These are phyloP conservation scores for Lactifluus echinatus DNA, from an alignment of 768 basidiomycete genomes.

Conservation along the genomic window DNA sequence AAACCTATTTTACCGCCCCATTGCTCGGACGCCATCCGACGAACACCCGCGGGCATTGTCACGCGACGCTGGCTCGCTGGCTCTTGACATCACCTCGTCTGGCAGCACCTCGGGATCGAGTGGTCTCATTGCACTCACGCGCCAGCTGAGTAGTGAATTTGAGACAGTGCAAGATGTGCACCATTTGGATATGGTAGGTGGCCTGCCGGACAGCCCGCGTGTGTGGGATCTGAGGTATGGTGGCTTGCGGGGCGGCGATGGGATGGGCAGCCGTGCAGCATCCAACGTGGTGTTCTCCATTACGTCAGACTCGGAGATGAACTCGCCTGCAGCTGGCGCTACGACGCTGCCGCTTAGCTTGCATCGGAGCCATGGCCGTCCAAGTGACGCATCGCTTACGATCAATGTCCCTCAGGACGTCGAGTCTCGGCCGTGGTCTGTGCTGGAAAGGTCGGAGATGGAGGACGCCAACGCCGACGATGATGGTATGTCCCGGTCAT, in stretches of 20 bases:
- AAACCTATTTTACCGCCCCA: slow-evolving; percentile 62
- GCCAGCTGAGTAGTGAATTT: slow-evolving; percentile 34
- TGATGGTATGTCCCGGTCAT: slow-evolving; percentile 33
- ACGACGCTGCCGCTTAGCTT: slow-evolving; percentile 27
- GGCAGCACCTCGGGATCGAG: not conserved
- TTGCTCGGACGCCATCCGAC: slow-evolving; percentile 16
- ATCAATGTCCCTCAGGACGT: slow-evolving; percentile 31
- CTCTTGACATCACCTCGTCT: slow-evolving; percentile 24
- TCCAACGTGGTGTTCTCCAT: slow-evolving; percentile 21
- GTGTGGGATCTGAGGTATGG: slow-evolving; percentile 23
- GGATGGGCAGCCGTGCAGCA: slow-evolving; percentile 1
- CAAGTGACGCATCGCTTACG: slow-evolving; percentile 21
- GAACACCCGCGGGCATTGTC: slow-evolving; percentile 12
- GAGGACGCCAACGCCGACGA: slow-evolving; percentile 29
- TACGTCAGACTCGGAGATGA: slow-evolving; percentile 13
- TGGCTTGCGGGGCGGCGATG: slow-evolving; percentile 18
- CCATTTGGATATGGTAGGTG: not conserved
- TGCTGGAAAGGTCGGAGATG: slow-evolving; percentile 24
- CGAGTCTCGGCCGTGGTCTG: slow-evolving; percentile 29
- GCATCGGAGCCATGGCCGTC: slow-evolving; percentile 18
- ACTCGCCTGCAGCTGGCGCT: not conserved
- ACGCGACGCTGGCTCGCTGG: slow-evolving; percentile 21
- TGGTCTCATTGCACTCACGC: slow-evolving; percentile 32
- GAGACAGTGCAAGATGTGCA: slow-evolving; percentile 22
- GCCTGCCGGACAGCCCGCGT: not conserved